A percentile compares a stretch with the other conserved stretches of the same genome.
These are phyloP conservation scores for Hepatocystis sp. DNA, from an alignment of 169 alveolate species.

Conservation along the genomic window DNA sequence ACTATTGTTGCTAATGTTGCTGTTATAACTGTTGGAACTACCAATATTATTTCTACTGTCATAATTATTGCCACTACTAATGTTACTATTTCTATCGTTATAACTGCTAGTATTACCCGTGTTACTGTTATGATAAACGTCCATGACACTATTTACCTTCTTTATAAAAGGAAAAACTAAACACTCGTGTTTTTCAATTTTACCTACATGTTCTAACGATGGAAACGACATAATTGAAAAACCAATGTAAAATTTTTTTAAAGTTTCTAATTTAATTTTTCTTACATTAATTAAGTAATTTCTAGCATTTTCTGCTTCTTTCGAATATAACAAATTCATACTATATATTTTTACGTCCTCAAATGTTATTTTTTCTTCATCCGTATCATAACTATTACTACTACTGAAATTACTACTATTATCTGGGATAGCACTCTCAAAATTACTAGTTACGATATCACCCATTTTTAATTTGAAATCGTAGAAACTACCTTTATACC, in stretches of 20 bases:
- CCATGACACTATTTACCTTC: slow-evolving; percentile 9
- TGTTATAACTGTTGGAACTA: neutral
- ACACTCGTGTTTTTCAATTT: slow-evolving; percentile 70
- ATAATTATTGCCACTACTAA: neutral
- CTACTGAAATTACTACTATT: no score
- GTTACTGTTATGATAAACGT: neutral
- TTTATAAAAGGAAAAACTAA: slow-evolving; percentile 63
- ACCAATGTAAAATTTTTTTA: slow-evolving; percentile 90
- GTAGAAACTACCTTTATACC: slow-evolving; percentile 89
- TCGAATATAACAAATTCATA: slow-evolving; percentile 77
- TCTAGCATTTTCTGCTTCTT: slow-evolving; percentile 81
- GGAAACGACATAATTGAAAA: slow-evolving; percentile 78
- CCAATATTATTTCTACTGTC: slow-evolving; percentile 1
- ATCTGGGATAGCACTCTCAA: slow-evolving; percentile 21
- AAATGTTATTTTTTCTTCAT: slow-evolving; percentile 75
- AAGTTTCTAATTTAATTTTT: slow-evolving; percentile 83
- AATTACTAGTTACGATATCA: slow-evolving; percentile 78
- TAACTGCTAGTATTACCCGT: neutral
- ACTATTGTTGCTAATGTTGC: no score
- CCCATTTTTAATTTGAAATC: slow-evolving; percentile 90
- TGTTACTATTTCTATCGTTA: neutral
- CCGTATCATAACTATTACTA: no score
- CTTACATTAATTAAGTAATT: slow-evolving; percentile 88
- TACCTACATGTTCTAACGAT: slow-evolving; percentile 69
- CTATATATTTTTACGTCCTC: slow-evolving; percentile 80